Conservation (phyloP, 148 eudicot genomes). For the Camellia sinensis region DNA sequence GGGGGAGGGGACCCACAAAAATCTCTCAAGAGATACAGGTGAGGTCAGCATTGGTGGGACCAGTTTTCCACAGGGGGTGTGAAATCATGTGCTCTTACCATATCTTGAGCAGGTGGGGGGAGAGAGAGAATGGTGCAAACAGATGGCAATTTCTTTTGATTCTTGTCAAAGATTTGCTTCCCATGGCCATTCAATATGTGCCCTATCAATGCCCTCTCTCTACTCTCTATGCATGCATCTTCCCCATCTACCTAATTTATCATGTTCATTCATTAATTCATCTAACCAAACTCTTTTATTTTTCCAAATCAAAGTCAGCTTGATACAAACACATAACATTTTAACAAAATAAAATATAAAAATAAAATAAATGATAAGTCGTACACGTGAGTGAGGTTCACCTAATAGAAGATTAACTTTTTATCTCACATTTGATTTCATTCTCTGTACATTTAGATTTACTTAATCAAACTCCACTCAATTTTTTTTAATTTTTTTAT, state of each 20-base stretch:
- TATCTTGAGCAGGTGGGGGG: constrained; percentile 46
- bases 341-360: neutral
- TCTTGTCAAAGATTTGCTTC: constrained; percentile 69
- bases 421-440: too few species aligned
- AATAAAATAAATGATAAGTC: neutral
- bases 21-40: constrained; percentile 60
- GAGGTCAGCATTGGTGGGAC: constrained; percentile 53
- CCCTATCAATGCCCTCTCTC: too few species aligned
- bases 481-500: too few species aligned
- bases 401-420: too few species aligned
- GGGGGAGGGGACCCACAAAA: constrained; percentile 52
- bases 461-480: too few species aligned
- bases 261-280: too few species aligned
- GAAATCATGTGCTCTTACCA: constrained; percentile 57
- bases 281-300: too few species aligned
- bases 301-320: too few species aligned
- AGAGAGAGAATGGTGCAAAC: too few species aligned
- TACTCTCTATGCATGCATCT: too few species aligned
- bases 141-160: constrained; percentile 56
- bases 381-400: neutral
- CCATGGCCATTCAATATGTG: constrained; percentile 39
- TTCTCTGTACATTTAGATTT: too few species aligned
- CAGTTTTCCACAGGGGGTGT: constrained; percentile 42
- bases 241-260: neutral
- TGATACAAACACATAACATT: too few species aligned